Evolutionary conservation across 371 early-diverging fungal genomes (phyloP), one percentile per base, ranked within the genome.

Genomic region (Ecytonucleospora hepatopenaei): DNA sequence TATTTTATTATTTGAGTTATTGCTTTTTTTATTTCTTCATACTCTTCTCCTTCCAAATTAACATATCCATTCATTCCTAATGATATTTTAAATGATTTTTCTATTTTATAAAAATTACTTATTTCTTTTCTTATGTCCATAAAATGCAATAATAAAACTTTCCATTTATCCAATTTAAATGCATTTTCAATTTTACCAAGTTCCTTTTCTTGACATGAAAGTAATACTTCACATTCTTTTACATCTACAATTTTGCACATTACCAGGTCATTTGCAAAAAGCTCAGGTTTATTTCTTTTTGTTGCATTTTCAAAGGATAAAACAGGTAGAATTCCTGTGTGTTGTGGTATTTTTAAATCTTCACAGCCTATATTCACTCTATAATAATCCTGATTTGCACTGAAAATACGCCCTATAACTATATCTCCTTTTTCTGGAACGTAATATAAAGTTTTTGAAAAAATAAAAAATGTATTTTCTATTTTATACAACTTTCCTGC

Each of bases 261-360:
- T 0, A 79, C 51, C 19, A 40, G 56, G 58, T 79, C 77, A 24
- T 65, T 73, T 27, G 48, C 49, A 1, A 28, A 30, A 1, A 79
- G 57, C 34, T 69, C 71, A 16, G 74, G 71, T 60, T 63, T 72
- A 54, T 77, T 77, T 62, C 77, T 71, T 65, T 79, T 79, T 27
- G 77, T 79, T 1, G 77, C 80, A 62, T 74, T 75, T 0, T 59
- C 48, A 54, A 79, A 79, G 54, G 59, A 65, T 26, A 79, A 49
- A 24, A 53, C 46, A n/a, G 77, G 72, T n/a, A 79, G 65, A 8
- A 65, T 54, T 0, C 71, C 74, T 8, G 65, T 51, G 3, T 27
- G 35, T n/a, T n/a, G n/a, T n/a, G n/a, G n/a, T n/a, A n/a, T n/a
- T n/a, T n/a, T n/a, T n/a, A n/a, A n/a, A n/a, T n/a, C n/a, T n/a